A percentile compares a stretch with the other conserved stretches of the same genome.
These are phyloP conservation scores for Spiraea crenata DNA, from an alignment of 331 rosid genomes.

Conservation along the genomic window DNA sequence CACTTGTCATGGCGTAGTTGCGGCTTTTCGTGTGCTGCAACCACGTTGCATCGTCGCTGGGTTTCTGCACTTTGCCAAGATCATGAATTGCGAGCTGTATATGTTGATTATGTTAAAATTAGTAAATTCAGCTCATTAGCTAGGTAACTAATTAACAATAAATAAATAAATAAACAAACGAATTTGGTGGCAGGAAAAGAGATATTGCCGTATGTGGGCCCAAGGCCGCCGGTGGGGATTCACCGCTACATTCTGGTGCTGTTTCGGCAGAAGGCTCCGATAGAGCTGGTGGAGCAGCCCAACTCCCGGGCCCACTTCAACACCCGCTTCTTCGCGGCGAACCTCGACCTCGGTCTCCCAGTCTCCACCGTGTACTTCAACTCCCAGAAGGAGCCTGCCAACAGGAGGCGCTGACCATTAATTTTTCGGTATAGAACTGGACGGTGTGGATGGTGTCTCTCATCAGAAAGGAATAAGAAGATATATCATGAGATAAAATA, in stretches of 20 bases:
- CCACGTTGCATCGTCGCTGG: not conserved
- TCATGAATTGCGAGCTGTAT: not conserved
- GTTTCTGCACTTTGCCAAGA: not conserved
- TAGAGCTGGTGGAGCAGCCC: slow-evolving; percentile 66
- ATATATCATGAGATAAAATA: no score
- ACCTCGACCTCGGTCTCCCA: slow-evolving; percentile 61
- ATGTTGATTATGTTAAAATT: not conserved
- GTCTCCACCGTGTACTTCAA: slow-evolving; percentile 81
- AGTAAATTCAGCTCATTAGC: not conserved
- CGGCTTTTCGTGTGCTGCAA: not conserved
- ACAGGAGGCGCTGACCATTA: slow-evolving; percentile 41
- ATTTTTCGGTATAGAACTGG: no score
- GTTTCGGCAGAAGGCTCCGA: slow-evolving; percentile 53
- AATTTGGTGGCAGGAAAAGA: slow-evolving; percentile 53
- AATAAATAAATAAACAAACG: no score
- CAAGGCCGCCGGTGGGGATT: slow-evolving; percentile 79
- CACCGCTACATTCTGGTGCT: slow-evolving; percentile 71
- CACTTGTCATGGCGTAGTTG: slow-evolving; percentile 16
- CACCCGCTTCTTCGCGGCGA: slow-evolving; percentile 63
- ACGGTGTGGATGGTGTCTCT: no score
- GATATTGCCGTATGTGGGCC: slow-evolving; percentile 63
- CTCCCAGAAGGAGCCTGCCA: slow-evolving; percentile 72
- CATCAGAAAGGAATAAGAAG: no score
- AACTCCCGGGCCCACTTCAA: slow-evolving; percentile 53
- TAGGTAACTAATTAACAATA: not conserved